phyloP scores from a whole-genome alignment of 1,139 yeast species.

The Hyphopichia pseudoburtonii region DNA sequence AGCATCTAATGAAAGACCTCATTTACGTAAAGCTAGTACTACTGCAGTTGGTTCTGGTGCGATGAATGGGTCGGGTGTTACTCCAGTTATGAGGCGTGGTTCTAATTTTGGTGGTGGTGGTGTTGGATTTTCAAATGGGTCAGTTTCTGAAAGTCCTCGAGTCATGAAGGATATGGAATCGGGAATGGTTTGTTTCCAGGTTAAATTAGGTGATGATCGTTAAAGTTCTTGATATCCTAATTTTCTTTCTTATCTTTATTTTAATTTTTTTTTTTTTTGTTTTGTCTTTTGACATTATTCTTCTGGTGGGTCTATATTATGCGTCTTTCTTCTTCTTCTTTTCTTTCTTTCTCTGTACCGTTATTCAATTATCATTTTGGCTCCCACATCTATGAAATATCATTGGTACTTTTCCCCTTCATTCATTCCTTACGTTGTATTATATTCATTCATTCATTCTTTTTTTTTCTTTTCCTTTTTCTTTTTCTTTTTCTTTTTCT shows the following conservation, averaged over 20 bases:
- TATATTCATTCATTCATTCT: neutral
- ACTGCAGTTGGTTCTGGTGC: slow-evolving; percentile 4
- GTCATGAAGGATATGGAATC: slow-evolving; percentile 33
- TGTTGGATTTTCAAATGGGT: neutral
- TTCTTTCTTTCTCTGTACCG: too few relatives aligned
- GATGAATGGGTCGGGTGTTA: neutral
- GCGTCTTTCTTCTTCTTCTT: too few relatives aligned
- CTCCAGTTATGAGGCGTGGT: neutral
- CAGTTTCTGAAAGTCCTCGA: neutral
- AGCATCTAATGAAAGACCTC: slow-evolving; percentile 2
- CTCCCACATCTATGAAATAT: too few relatives aligned
- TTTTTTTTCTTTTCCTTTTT: neutral
- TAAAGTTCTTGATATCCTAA: too few relatives aligned
- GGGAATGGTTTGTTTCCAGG: slow-evolving; percentile 39
- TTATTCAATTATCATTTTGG: too few relatives aligned
- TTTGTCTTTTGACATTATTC: neutral
- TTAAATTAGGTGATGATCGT: slow-evolving; percentile 16
- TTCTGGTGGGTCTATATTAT: too few relatives aligned
- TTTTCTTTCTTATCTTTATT: neutral
- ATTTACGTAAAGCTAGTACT: slow-evolving; percentile 3
- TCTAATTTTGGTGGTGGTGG: neutral
- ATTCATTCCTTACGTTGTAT: slow-evolving; percentile 1
- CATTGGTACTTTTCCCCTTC: slow-evolving; percentile 5
- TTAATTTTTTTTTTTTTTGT: slow-evolving; percentile 1
- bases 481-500: neutral